phyloP scores from a whole-genome alignment of 2,329 filamentous ascomycete genomes.

The Immersiporthe knoxdaviesiana region DNA sequence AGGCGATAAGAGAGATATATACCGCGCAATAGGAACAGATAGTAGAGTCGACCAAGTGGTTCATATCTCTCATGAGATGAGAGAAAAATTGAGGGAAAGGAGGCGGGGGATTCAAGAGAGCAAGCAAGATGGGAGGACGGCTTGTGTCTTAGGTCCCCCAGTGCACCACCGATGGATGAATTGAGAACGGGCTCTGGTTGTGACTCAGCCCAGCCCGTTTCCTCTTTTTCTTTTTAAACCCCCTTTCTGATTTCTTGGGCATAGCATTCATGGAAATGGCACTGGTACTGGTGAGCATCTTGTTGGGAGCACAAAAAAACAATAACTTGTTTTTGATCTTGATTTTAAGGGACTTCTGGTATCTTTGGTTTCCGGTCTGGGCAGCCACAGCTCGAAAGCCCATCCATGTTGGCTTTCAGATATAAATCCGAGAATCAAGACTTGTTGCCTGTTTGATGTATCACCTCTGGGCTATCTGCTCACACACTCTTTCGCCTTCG shows the following conservation, averaged over 20 bases:
- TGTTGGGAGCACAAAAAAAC: slow-evolving; percentile 1
- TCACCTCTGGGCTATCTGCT: neutral
- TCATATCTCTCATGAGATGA: slow-evolving; percentile 8
- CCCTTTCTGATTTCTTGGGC: neutral
- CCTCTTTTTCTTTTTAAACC: neutral
- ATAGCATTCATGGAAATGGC: slow-evolving; percentile 7
- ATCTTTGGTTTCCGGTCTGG: neutral
- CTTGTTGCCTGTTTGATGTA: neutral
- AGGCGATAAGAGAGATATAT: neutral
- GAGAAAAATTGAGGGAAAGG: neutral
- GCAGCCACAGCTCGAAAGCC: neutral
- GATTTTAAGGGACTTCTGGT: neutral
- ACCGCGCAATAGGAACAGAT: slow-evolving; percentile 15
- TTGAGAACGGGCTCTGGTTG: neutral
- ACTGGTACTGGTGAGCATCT: neutral
- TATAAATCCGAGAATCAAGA: neutral
- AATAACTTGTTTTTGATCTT: neutral
- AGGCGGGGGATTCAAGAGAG: too few species aligned
- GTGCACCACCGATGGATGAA: neutral
- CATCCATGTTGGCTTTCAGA: neutral
- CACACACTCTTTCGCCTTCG: neutral
- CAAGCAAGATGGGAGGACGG: neutral
- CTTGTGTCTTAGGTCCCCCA: neutral
- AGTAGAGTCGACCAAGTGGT: slow-evolving; percentile 23
- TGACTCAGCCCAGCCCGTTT: neutral